phyloP scores from a whole-genome alignment of 257 asterid genomes.

The Orobanche coerulescens region DNA sequence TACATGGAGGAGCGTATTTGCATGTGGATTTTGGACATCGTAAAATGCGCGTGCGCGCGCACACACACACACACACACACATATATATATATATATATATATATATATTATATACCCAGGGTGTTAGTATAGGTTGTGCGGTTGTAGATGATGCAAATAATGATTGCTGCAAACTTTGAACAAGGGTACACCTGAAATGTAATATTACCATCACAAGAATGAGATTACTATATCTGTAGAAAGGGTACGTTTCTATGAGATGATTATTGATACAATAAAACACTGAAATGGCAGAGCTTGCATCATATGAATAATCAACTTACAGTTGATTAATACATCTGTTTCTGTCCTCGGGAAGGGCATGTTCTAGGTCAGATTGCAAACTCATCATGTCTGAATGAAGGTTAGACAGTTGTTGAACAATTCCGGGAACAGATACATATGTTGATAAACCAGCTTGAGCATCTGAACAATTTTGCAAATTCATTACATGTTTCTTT shows the following conservation, averaged over 20 bases:
- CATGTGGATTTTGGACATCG: neutral
- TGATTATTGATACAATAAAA: too few relatives aligned
- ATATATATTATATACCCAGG: constrained; percentile 73
- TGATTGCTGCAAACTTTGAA: constrained; percentile 91
- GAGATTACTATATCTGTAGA: neutral
- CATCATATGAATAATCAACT: constrained; percentile 28
- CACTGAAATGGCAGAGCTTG: neutral
- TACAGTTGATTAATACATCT: constrained; percentile 88
- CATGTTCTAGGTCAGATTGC: constrained; percentile 89
- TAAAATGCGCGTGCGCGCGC: too few relatives aligned
- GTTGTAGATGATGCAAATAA: constrained; percentile 96
- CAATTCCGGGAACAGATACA: constrained; percentile 92
- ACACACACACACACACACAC: too few relatives aligned
- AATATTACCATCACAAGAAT: constrained; percentile 18
- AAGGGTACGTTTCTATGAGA: too few relatives aligned
- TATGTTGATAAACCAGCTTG: constrained; percentile 88
- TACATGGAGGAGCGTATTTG: neutral
- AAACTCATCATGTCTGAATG: constrained; percentile 72
- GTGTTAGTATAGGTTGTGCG: constrained; percentile 89
- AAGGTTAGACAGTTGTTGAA: constrained; percentile 86
- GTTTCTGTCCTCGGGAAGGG: constrained; percentile 93
- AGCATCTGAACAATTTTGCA: constrained; percentile 48
- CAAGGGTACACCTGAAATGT: constrained; percentile 78
- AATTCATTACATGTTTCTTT: neutral
- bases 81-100: too few relatives aligned